Evolutionary conservation across 164 flowering plant genomes (phyloP).

Genomic region (Warburgia ugandensis): DNA sequence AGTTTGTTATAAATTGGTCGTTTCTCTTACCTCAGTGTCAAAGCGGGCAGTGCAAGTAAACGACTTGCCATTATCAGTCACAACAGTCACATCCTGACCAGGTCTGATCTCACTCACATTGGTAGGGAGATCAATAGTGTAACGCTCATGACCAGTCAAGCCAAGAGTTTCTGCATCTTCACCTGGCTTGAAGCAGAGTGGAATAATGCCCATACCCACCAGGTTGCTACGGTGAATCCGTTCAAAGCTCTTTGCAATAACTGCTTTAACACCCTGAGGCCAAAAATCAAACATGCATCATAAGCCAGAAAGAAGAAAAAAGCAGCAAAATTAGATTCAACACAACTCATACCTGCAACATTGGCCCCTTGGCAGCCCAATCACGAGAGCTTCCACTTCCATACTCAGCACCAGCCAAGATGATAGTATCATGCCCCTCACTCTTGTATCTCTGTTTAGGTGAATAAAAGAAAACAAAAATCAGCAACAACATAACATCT

Average conservation of each 20-base stretch:
- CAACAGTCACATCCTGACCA: conserved; percentile 67
- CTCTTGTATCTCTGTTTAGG: conserved; percentile 47
- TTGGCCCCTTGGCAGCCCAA: conserved; percentile 92
- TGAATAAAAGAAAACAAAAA: neutral
- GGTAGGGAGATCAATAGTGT: conserved; percentile 61
- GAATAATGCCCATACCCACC: conserved; percentile 85
- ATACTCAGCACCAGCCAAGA: conserved; percentile 77
- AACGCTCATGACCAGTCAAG: conserved; percentile 72
- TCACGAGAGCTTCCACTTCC: conserved; percentile 88
- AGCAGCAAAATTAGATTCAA: neutral
- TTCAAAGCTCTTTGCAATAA: conserved; percentile 89
- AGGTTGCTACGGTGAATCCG: conserved; percentile 83
- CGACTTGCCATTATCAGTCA: conserved; percentile 56
- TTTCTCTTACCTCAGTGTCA: conserved; percentile 67
- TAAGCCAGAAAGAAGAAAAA: neutral
- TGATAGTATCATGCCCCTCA: conserved; percentile 50
- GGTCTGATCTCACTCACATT: conserved; percentile 57
- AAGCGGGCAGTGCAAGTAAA: conserved; percentile 55
- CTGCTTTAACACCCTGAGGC: conserved; percentile 86
- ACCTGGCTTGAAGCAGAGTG: conserved; percentile 70
- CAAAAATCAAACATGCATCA: conserved; percentile 1
- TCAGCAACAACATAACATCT: neutral
- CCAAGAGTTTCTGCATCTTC: conserved; percentile 83
- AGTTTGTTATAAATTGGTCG: neutral
- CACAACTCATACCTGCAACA: conserved; percentile 40